Evolutionary conservation across 192 early-diverging fungal species (phyloP).

Genomic region (Backusella macrospora): DNA sequence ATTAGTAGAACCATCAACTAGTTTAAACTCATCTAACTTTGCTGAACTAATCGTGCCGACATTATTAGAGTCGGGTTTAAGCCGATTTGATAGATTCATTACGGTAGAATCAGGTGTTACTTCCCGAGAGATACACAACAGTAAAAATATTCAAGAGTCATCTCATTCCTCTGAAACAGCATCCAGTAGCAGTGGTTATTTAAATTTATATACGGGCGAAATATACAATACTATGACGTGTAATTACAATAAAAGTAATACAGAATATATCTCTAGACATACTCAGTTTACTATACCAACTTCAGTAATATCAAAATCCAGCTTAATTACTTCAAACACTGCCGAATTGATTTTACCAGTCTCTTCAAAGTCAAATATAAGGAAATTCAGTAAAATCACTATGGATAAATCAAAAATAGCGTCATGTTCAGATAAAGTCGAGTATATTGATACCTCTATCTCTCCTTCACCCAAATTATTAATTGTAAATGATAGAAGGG

Average conservation of each 20-base stretch:
- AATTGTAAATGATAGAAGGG: not conserved
- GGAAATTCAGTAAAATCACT: not conserved
- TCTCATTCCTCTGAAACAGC: not conserved
- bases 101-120: not conserved
- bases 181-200: not conserved
- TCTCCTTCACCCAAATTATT: not conserved
- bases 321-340: not conserved
- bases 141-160: not conserved
- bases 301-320: not conserved
- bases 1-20: not conserved
- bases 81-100: not conserved
- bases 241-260: not conserved
- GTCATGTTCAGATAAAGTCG: not conserved
- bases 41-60: slow-evolving; percentile 2
- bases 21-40: not conserved
- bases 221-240: not conserved
- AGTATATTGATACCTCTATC: not conserved
- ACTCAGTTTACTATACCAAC: not conserved
- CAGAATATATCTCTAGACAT: not conserved
- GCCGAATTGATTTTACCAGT: not conserved
- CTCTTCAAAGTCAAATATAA: not conserved
- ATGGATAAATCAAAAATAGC: not conserved
- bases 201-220: not conserved
- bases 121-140: not conserved
- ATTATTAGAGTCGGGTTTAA: not conserved